phyloP scores from a whole-genome alignment of 306 rosid genomes.

The Mimosa pudica region DNA sequence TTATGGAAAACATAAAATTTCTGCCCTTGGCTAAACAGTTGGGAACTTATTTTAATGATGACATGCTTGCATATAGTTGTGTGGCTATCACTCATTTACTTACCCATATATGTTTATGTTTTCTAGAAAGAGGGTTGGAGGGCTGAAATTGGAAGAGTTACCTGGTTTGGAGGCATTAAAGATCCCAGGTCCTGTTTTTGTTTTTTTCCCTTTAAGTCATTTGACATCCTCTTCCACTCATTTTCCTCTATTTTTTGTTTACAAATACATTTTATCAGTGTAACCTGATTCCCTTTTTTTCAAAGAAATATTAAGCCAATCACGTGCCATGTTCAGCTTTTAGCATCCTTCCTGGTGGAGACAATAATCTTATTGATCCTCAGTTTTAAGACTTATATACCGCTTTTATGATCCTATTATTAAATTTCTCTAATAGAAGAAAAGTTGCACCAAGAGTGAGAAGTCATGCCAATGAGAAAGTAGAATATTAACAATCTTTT shows the following conservation, averaged over 20 bases:
- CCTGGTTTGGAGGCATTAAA: slow-evolving; percentile 86
- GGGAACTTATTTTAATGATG: slow-evolving; percentile 1
- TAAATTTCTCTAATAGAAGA: neutral
- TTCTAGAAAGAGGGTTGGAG: slow-evolving; percentile 89
- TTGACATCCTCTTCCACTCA: slow-evolving; percentile 12
- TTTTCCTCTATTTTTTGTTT: neutral
- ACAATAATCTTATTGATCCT: neutral
- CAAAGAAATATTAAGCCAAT: neutral
- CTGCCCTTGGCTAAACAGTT: slow-evolving; percentile 12
- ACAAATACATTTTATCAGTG: neutral
- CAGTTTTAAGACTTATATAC: neutral
- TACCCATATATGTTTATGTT: slow-evolving; percentile 35
- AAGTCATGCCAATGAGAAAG: neutral
- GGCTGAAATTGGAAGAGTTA: slow-evolving; percentile 87
- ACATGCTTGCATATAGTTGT: slow-evolving; percentile 10
- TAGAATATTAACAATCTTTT: too few relatives aligned
- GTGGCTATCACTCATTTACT: slow-evolving; percentile 27
- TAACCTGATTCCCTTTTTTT: neutral
- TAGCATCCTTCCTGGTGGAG: slow-evolving; percentile 21
- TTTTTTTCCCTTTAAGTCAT: slow-evolving; percentile 14
- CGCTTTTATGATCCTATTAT: neutral
- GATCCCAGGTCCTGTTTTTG: slow-evolving; percentile 69
- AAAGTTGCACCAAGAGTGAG: neutral
- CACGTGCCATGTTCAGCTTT: neutral
- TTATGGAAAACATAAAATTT: slow-evolving; percentile 24